phyloP scores from a whole-genome alignment of 208 protist species.

The Trypanosoma theileri region DNA sequence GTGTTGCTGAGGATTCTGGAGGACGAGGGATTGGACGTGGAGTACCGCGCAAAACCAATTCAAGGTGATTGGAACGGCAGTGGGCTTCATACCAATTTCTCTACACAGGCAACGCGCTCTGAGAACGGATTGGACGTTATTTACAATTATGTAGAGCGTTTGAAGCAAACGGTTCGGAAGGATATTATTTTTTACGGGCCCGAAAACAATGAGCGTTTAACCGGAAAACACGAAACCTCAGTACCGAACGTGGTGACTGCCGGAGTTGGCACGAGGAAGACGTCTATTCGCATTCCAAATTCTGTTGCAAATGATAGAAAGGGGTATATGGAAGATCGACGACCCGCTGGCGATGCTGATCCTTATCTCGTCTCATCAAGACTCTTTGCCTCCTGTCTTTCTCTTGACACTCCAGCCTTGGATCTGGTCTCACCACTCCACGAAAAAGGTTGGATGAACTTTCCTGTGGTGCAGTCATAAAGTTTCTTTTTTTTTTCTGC shows the following conservation, averaged over 20 bases:
- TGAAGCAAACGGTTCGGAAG: conserved; percentile 66
- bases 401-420: conserved; percentile 52
- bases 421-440: conserved; percentile 56
- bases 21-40: conserved; percentile 65
- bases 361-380: conserved; percentile 96
- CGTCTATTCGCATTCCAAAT: conserved; percentile 97
- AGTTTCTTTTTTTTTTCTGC: too few species aligned
- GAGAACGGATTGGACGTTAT: conserved; percentile 78
- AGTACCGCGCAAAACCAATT: conserved; percentile 93
- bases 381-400: conserved; percentile 84
- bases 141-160: conserved; percentile 70
- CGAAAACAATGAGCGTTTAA: conserved; percentile 86
- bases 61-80: conserved; percentile 98
- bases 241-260: conserved; percentile 62
- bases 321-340: conserved; percentile 97
- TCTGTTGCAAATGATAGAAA: conserved; percentile 82
- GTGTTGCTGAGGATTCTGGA: conserved; percentile 88
- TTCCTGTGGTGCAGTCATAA: conserved; percentile 29
- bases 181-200: conserved; percentile 87
- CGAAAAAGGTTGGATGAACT: conserved; percentile 76
- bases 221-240: conserved; percentile 88
- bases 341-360: conserved; percentile 95
- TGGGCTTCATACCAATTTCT: conserved; percentile 97
- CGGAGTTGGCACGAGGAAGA: conserved; percentile 88
- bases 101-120: conserved; percentile 88